These are phyloP conservation scores for Whalleya microplaca DNA, from an alignment of 2,329 filamentous ascomycete genomes.

Conservation along the genomic window DNA sequence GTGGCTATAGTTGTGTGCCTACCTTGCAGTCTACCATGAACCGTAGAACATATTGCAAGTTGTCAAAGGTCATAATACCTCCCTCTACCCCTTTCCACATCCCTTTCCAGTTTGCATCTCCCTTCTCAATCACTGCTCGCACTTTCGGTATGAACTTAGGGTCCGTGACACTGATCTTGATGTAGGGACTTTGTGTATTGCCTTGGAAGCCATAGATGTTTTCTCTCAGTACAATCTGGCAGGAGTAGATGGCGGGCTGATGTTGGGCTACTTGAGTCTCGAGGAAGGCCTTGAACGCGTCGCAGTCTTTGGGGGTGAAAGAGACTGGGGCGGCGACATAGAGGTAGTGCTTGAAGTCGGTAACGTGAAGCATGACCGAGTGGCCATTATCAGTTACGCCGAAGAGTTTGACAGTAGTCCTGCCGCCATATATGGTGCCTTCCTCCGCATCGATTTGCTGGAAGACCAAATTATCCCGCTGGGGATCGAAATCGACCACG, in stretches of 20 bases:
- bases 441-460: constrained; percentile 97
- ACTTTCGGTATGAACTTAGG: constrained; percentile 82
- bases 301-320: constrained; percentile 79
- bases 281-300: constrained; percentile 77
- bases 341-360: constrained; percentile 93
- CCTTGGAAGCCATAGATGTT: constrained; percentile 95
- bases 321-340: constrained; percentile 86
- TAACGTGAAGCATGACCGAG: constrained; percentile 93
- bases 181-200: constrained; percentile 86
- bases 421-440: constrained; percentile 77
- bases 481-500: constrained; percentile 55
- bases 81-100: constrained; percentile 75
- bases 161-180: constrained; percentile 92
- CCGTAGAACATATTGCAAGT: constrained; percentile 88
- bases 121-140: constrained; percentile 73
- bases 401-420: constrained; percentile 84
- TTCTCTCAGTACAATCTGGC: constrained; percentile 81
- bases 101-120: constrained; percentile 84
- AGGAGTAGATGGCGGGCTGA: constrained; percentile 75
- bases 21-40: constrained; percentile 98
- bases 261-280: constrained; percentile 78
- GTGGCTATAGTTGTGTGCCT: constrained; percentile 27
- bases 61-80: constrained; percentile 90
- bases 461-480: constrained; percentile 76
- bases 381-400: constrained; percentile 84